Percentiles rank a stretch among this genome's conserved stretches.
These are phyloP conservation scores for Wallacemonas sp. DNA, from an alignment of 208 protist species.

Conservation along the genomic window DNA sequence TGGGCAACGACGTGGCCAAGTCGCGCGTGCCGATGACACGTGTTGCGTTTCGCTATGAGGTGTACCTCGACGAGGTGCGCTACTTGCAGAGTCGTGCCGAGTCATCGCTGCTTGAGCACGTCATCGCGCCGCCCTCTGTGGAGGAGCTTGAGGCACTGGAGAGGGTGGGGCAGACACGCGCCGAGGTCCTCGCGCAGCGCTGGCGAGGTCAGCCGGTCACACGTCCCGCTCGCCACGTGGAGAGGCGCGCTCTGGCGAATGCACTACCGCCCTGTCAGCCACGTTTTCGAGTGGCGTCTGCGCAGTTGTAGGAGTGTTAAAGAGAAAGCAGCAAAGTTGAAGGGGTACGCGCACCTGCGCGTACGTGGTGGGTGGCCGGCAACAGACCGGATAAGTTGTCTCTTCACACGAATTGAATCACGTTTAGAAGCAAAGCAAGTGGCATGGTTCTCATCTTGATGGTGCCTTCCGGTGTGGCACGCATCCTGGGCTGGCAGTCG, in stretches of 20 bases:
- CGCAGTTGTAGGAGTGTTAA: neutral
- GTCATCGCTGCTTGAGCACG: conserved; percentile 26
- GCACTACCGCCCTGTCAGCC: no score
- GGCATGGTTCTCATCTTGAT: no score
- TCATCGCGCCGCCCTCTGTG: conserved; percentile 35
- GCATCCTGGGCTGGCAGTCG: no score
- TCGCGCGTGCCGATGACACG: conserved; percentile 96
- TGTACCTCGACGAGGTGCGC: conserved; percentile 82
- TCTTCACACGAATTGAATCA: no score
- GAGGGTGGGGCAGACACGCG: conserved; percentile 19
- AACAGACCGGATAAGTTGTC: no score
- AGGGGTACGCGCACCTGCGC: neutral
- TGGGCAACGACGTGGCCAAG: conserved; percentile 84
- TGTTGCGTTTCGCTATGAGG: conserved; percentile 92
- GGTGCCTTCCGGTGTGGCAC: no score
- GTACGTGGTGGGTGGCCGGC: no score
- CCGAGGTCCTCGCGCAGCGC: conserved; percentile 7
- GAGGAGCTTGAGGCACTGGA: conserved; percentile 63
- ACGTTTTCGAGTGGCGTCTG: neutral
- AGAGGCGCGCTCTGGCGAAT: no score
- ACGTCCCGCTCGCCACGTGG: no score
- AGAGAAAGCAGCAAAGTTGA: neutral
- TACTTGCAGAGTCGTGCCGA: conserved; percentile 63
- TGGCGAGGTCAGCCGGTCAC: neutral
- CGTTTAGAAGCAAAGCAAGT: no score